phyloP scores from a whole-genome alignment of 2,329 filamentous ascomycete species.

The Penicillium expansum region DNA sequence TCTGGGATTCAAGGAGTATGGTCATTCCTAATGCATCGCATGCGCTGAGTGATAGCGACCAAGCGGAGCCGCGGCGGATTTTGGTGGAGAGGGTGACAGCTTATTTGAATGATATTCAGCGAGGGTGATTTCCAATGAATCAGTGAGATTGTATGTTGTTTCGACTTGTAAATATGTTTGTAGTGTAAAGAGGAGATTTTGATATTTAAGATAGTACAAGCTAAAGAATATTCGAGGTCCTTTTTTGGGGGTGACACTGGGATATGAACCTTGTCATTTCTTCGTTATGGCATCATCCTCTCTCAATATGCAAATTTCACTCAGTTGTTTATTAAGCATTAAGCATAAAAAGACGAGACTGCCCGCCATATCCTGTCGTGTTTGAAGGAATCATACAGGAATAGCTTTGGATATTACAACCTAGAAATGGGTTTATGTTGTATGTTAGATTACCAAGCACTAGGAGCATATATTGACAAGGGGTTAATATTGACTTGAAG shows the following conservation, averaged over 20 bases:
- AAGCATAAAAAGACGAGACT: background rate
- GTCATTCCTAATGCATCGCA: conserved; percentile 45
- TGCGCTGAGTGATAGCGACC: conserved; percentile 27
- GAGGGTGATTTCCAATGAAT: background rate
- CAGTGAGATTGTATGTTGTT: background rate
- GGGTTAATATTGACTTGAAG: background rate
- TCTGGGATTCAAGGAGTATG: conserved; percentile 49
- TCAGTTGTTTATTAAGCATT: background rate
- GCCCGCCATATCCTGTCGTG: background rate
- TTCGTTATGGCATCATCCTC: background rate
- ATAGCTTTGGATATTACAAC: background rate
- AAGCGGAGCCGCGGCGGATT: conserved; percentile 45
- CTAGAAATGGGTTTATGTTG: background rate
- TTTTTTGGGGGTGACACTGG: background rate
- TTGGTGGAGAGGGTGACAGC: conserved; percentile 51
- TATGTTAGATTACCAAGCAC: too few relatives aligned
- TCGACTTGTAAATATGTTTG: background rate
- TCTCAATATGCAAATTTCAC: background rate
- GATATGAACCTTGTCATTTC: background rate
- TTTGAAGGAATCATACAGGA: background rate
- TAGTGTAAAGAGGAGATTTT: background rate
- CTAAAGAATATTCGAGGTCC: background rate
- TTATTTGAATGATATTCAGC: conserved; percentile 45
- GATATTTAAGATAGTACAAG: background rate
- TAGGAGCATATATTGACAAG: background rate